Evolutionary conservation across 164 flowering plant species (phyloP).

Genomic region (Stephania japonica): DNA sequence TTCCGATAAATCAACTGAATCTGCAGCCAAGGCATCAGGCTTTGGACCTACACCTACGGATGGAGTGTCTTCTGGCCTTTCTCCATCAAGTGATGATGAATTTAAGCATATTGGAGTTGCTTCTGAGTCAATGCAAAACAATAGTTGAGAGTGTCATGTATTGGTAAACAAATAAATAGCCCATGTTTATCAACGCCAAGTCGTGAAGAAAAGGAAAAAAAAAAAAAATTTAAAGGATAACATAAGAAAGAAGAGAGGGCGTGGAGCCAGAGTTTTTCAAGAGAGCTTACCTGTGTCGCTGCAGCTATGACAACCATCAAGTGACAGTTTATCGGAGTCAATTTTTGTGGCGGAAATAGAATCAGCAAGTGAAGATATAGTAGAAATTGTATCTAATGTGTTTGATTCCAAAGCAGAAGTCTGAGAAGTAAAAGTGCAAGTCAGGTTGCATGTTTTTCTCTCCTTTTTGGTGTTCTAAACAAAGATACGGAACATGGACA

Average conservation of each 20-base stretch:
- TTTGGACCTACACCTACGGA: conserved; percentile 19
- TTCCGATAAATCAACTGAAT: conserved; percentile 22
- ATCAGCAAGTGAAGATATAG: conserved; percentile 18
- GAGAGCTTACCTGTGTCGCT: conserved; percentile 20
- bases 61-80: conserved; percentile 19
- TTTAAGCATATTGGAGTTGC: conserved; percentile 25
- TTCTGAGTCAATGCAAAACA: conserved; percentile 32
- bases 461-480: background rate
- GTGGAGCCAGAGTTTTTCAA: conserved; percentile 30
- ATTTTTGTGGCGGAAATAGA: conserved; percentile 23
- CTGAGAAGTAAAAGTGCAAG: conserved; percentile 15
- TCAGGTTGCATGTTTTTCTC: background rate
- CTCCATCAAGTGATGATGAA: conserved; percentile 24
- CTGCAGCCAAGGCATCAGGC: conserved; percentile 10
- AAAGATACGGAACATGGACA: background rate
- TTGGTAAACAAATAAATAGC: conserved; percentile 25
- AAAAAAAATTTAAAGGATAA: background rate
- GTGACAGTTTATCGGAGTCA: conserved; percentile 23
- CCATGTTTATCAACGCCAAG: conserved; percentile 9
- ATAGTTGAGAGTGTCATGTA: conserved; percentile 31
- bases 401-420: conserved; percentile 25
- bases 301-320: conserved; percentile 24
- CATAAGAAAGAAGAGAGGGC: conserved; percentile 26
- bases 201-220: background rate
- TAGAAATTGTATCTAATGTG: conserved; percentile 20